phyloP scores from a whole-genome alignment of 441 rosid genomes.

The Populus hybrid region DNA sequence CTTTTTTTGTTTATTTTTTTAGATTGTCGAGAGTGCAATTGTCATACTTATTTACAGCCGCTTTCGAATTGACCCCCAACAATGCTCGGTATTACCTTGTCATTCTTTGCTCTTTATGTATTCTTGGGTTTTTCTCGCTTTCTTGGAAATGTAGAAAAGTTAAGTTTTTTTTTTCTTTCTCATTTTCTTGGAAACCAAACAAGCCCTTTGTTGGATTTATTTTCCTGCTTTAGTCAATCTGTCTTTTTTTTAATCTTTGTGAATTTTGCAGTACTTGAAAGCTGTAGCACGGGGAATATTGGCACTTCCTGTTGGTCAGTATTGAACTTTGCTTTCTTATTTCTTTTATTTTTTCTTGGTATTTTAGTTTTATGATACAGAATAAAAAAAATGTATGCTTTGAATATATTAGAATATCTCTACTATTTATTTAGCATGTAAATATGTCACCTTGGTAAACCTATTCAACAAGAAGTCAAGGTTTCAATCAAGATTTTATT shows the following conservation, averaged over 20 bases:
- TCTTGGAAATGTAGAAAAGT: background rate
- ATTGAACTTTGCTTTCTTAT: background rate
- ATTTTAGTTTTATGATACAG: background rate
- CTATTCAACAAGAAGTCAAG: background rate
- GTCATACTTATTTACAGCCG: slow-evolving; percentile 51
- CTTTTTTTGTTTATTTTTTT: background rate
- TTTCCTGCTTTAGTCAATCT: background rate
- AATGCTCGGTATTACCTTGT: slow-evolving; percentile 50
- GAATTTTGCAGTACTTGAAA: slow-evolving; percentile 50
- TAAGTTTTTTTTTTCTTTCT: background rate
- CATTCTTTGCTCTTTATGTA: background rate
- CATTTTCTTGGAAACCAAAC: background rate
- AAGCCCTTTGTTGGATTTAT: background rate
- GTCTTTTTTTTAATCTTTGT: background rate
- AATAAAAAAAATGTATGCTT: background rate
- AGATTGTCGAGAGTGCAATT: slow-evolving; percentile 39
- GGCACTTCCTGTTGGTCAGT: slow-evolving; percentile 69
- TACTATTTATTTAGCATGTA: background rate
- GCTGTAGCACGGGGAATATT: slow-evolving; percentile 55
- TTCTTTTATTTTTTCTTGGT: background rate
- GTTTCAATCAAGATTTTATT: background rate
- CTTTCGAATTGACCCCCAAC: slow-evolving; percentile 45
- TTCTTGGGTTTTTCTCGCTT: background rate
- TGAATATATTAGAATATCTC: background rate
- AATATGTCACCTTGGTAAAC: background rate